Base-by-base conservation (phyloP, 2,329 filamentous ascomycete species). In the Fusarium sp. region DNA sequence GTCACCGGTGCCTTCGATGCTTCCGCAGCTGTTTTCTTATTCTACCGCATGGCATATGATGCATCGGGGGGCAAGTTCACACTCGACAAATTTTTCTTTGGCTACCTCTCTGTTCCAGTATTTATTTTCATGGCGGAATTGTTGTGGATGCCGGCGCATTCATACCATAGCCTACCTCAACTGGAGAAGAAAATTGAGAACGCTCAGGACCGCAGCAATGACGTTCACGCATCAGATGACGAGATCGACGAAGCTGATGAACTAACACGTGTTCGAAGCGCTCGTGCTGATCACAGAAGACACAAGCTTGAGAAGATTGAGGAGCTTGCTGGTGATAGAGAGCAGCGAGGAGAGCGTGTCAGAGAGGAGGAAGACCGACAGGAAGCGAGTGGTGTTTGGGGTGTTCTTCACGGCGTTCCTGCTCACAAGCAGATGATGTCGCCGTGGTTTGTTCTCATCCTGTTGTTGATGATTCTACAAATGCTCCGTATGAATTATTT, bases 1-100 rank as follows among this genome's bases (percentile, higher is more conserved):
- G 80, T 96, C 43, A 95, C 91, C 0, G 92, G 92, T 3, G 91
- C 91, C 3, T 96, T 95, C 75, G 92, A 96, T 75, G 89, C 91
- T 2, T 94, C 91, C 1, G 92, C 90, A 58, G 91, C 91, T 1
- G 78, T 94, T 2, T 94, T 94, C 71, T 82, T 94, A 20, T 78
- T 91, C 45, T 94, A 94, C 77, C 88, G 91, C 26, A 78, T 94
- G 53, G 77, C 90, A 12, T 94, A 90, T 75, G 85, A 92, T 71
- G 81, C 81, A 40, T 88, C 85, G 0, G 73, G 56, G 2, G 79
- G 80, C 4, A 40, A 65, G 3, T 75, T 82, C 38, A 73, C 75
- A 1, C 78, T 78, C 0, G 73, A 75, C 9, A 74, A 71, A 20
- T 83, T 83, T 72, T 83, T 83, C 67, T 80, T 78, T 51, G 73